phyloP scores from a whole-genome alignment of 768 basidiomycete genomes.

The Coprinopsis cinerea region DNA sequence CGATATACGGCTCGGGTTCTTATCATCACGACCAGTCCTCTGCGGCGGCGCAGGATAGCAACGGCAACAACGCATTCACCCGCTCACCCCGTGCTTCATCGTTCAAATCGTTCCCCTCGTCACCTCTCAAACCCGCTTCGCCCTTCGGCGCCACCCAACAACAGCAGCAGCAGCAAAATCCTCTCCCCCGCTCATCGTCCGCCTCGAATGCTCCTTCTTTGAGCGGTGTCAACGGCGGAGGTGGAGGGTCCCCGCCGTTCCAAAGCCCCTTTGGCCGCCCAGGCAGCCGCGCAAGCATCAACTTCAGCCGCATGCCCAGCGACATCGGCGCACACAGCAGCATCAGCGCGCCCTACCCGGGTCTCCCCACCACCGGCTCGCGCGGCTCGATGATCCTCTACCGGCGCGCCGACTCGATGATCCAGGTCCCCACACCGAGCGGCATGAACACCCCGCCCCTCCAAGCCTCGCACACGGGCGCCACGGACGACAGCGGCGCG shows the following conservation, averaged over 20 bases:
- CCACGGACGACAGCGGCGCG: slow-evolving; percentile 11
- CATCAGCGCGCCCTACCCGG: not conserved
- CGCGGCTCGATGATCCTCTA: slow-evolving; percentile 33
- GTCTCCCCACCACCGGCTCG: slow-evolving; percentile 2
- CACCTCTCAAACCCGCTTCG: slow-evolving; percentile 3
- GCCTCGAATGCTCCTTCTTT: not conserved
- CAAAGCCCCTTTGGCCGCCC: slow-evolving; percentile 4
- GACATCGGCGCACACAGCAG: slow-evolving; percentile 2
- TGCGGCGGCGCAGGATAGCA: not conserved
- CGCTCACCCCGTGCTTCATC: not conserved
- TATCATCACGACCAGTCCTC: too few species aligned
- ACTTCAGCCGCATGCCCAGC: slow-evolving; percentile 4
- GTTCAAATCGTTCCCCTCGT: slow-evolving; percentile 2
- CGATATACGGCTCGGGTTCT: too few species aligned
- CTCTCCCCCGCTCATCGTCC: not conserved
- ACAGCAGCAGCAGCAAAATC: not conserved
- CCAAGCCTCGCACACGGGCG: slow-evolving; percentile 4
- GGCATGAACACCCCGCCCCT: not conserved
- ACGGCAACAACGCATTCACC: not conserved
- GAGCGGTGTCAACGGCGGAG: not conserved
- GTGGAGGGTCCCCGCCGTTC: not conserved
- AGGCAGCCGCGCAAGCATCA: not conserved
- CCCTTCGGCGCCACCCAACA: not conserved
- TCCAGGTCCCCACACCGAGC: not conserved
- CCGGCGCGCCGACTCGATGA: slow-evolving; percentile 18